These are phyloP conservation scores for Mollisiaceae sp. DNA, from an alignment of 2,329 filamentous ascomycete species.

Conservation along the genomic window DNA sequence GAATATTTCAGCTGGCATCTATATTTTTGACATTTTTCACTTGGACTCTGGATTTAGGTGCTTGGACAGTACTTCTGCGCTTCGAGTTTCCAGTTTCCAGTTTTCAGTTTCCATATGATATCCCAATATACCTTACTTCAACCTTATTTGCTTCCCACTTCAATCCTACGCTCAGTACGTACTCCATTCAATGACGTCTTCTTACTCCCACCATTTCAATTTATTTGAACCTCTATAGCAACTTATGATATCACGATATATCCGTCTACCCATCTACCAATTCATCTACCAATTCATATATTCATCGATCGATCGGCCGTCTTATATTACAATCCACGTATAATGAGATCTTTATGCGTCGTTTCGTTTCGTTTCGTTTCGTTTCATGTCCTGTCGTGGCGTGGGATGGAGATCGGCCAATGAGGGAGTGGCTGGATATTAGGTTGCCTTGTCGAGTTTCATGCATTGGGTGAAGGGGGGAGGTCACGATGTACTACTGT, in stretches of 20 bases:
- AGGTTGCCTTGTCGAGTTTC: not conserved
- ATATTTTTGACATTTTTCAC: too few species aligned
- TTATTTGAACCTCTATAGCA: too few species aligned
- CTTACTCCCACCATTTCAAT: too few species aligned
- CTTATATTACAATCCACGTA: not conserved
- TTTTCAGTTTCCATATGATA: constrained; percentile 6
- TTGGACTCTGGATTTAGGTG: not conserved
- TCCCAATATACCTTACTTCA: not conserved
- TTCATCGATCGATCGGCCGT: not conserved
- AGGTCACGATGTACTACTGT: too few species aligned
- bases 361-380: not conserved
- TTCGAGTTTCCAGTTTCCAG: too few species aligned
- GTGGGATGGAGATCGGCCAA: not conserved
- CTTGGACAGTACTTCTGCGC: not conserved
- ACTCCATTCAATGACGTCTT: not conserved
- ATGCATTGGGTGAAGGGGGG: too few species aligned
- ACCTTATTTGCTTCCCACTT: not conserved
- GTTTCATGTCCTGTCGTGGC: not conserved
- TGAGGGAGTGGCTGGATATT: not conserved
- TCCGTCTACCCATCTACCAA: too few species aligned
- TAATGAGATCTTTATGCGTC: constrained; percentile 3
- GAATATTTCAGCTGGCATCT: too few species aligned
- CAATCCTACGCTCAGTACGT: too few species aligned
- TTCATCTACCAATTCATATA: not conserved
- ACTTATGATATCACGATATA: too few species aligned